Conservation (phyloP, 164 flowering plant species). For the Magnolia kwangsiensis region DNA sequence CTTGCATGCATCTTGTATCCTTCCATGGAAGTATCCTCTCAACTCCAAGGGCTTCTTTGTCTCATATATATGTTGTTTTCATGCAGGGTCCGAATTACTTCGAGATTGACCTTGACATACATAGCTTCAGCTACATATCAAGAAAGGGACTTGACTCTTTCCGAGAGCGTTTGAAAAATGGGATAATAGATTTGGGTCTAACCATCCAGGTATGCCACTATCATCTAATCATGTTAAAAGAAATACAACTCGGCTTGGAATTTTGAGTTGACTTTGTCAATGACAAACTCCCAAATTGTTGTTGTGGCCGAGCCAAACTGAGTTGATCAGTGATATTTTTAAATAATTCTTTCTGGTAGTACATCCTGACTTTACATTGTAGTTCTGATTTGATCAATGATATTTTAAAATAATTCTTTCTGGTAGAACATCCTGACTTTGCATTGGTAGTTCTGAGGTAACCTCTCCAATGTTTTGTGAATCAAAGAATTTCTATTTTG, state of each 20-base stretch:
- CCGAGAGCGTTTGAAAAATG: constrained; percentile 69
- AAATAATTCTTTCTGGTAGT: not conserved
- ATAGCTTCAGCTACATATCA: constrained; percentile 90
- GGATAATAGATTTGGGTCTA: constrained; percentile 77
- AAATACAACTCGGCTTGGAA: not conserved
- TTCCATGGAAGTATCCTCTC: not conserved
- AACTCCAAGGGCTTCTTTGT: not conserved
- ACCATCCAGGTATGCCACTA: constrained; percentile 73
- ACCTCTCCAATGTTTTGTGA: not conserved
- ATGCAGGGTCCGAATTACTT: constrained; percentile 86
- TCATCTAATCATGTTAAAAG: not conserved
- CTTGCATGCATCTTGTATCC: too few species aligned
- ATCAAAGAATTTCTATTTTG: not conserved
- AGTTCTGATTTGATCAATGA: not conserved
- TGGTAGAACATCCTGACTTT: not conserved
- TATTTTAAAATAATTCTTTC: too few species aligned
- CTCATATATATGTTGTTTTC: not conserved
- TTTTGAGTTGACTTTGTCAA: not conserved
- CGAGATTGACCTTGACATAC: constrained; percentile 95
- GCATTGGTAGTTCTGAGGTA: not conserved
- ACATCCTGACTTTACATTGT: not conserved
- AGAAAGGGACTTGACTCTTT: constrained; percentile 93
- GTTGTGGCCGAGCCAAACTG: not conserved
- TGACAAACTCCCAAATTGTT: not conserved
- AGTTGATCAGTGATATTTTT: not conserved